Percentiles rank a stretch among this genome's conserved stretches.
These are phyloP conservation scores for Linnemannia zychae DNA, from an alignment of 192 early-diverging fungal genomes.

Conservation along the genomic window DNA sequence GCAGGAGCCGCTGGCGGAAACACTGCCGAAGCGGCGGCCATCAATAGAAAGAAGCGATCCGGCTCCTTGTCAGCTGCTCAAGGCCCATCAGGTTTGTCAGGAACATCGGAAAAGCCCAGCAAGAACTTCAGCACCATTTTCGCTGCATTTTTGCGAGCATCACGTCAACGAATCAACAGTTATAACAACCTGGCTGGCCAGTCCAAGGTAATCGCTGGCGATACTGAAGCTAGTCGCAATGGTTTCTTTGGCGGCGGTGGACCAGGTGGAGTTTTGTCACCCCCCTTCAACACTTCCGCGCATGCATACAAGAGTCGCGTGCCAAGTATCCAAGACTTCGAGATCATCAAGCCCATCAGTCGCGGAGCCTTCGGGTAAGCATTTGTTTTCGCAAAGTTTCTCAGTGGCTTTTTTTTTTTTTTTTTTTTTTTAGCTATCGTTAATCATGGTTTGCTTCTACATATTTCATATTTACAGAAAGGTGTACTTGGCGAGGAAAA, in stretches of 20 bases:
- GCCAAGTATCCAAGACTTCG: slow-evolving; percentile 93
- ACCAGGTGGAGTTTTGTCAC: slow-evolving; percentile 57
- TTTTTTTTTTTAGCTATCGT: too few species aligned
- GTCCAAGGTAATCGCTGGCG: slow-evolving; percentile 36
- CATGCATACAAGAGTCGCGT: slow-evolving; percentile 66
- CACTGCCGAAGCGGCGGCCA: not conserved
- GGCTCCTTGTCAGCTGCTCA: not conserved
- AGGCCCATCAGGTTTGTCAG: not conserved
- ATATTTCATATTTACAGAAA: slow-evolving; percentile 71
- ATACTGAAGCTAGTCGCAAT: slow-evolving; percentile 10
- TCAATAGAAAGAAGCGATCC: not conserved
- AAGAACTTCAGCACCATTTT: slow-evolving; percentile 55
- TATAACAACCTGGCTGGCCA: slow-evolving; percentile 56
- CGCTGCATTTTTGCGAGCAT: slow-evolving; percentile 47
- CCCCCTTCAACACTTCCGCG: slow-evolving; percentile 51
- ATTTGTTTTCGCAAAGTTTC: not conserved
- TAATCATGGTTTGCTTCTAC: too few species aligned
- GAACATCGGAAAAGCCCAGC: slow-evolving; percentile 37
- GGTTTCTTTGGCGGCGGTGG: slow-evolving; percentile 43
- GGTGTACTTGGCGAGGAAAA: slow-evolving; percentile 89
- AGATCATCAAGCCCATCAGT: slow-evolving; percentile 94
- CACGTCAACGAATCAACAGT: slow-evolving; percentile 50
- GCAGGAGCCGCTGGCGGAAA: not conserved
- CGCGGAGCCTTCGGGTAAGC: slow-evolving; percentile 91
- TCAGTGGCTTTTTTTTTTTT: not conserved